Evolutionary conservation across 257 asterid species (phyloP).

Genomic region (Fraxinus anomala): DNA sequence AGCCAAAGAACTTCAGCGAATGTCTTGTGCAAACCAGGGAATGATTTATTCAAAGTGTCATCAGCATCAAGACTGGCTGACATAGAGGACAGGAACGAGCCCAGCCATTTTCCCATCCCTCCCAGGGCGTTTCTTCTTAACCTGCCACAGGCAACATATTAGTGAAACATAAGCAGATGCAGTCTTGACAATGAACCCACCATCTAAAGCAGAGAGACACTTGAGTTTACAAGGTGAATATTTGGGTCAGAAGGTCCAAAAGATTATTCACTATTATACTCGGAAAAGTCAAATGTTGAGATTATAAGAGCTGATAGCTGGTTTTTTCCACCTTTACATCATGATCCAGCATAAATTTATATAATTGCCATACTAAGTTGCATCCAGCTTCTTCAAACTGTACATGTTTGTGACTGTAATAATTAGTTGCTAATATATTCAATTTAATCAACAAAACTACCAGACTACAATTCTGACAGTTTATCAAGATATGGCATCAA

Average conservation of each 20-base stretch:
- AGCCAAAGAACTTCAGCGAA: neutral
- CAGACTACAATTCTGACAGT: neutral
- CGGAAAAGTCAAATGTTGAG: neutral
- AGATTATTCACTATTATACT: neutral
- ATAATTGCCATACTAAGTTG: neutral
- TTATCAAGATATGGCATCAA: neutral
- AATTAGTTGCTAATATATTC: neutral
- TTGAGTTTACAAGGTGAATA: neutral
- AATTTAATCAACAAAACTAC: neutral
- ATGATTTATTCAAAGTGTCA: neutral
- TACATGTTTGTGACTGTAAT: neutral
- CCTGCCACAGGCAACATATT: constrained; percentile 52
- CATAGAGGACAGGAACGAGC: constrained; percentile 94
- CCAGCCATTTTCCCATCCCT: constrained; percentile 98
- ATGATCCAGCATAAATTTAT: neutral
- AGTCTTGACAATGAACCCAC: neutral
- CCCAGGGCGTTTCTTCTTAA: constrained; percentile 92
- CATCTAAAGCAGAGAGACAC: neutral
- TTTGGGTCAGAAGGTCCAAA: neutral
- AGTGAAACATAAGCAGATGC: constrained; percentile 20
- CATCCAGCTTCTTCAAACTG: neutral
- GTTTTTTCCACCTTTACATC: neutral
- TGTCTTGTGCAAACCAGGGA: neutral
- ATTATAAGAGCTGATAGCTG: neutral
- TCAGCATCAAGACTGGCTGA: constrained; percentile 64